Base-by-base conservation (phyloP, 768 basidiomycete species). In the Xerocomellus intermedius region DNA sequence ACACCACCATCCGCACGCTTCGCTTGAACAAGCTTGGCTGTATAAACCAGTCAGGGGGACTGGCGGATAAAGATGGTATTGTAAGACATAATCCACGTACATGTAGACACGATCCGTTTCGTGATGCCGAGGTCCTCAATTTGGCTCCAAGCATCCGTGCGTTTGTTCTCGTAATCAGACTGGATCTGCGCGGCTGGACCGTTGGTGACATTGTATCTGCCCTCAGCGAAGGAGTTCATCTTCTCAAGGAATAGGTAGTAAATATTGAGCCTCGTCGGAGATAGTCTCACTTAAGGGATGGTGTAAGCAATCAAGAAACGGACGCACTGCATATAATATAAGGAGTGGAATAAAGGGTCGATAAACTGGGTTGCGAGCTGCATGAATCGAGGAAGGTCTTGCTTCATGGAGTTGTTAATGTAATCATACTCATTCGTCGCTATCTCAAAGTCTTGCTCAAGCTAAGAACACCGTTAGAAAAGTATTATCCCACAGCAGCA, bases 271-370 rank as follows among this genome's bases (percentile, higher is more conserved):
- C 93, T 96, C 59, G 46, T 33, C 26, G 22, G 43, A 19, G 42
- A 22, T 24, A 24, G 42, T 19, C 37, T 52, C 46, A 41, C 9
- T 56, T 48, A 35, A 47, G 28, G n/a, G 30, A 47, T 49, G 13
- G 7, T 26, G 30, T 2, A 16, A 42, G 36, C 28, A 35, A 42
- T 36, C 35, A 48, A 36, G 43, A 54, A 59, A 47, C 30, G 48
- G 28, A 84, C 94, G 67, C 66, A 95, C 93, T 98, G 94, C 94
- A 99, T 98, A 72, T 96, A 99, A 79, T 89, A 99, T 80, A 94
- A 94, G 17, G 94, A 96, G 64, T 96, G 89, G 82, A 98, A 99
- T n/a, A 98, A 77, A 1, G 97, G 97, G 61, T 95, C 89, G 68
- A 98, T 92, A 74, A 98, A 98, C 59, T 86, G 83, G 3, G 92